Evolutionary conservation across 495 filamentous ascomycete species (phyloP), one percentile per base, ranked within the genome.

Genomic region (Lepraria neglecta): DNA sequence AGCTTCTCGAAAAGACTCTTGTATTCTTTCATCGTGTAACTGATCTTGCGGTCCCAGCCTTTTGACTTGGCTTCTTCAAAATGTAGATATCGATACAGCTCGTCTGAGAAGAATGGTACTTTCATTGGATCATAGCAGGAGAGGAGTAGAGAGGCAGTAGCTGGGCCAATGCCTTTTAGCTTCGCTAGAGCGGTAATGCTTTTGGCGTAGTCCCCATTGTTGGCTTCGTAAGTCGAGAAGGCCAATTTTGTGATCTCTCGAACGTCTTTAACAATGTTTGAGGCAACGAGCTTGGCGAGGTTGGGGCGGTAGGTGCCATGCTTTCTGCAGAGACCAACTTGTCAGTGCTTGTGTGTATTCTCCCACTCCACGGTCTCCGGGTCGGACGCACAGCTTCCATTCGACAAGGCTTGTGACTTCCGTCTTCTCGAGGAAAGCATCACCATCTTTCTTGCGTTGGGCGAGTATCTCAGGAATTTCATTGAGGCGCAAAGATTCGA

Each of bases 101-200:
- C 80, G 58, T 82, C 80, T 2, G 76, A 79, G 67, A 82, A 82
- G 61, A 80, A 80, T 0, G 80, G 79, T 0, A 78, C 65, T 2
- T 59, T 57, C 5, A 58, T 47, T 0, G 74, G 71, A 14, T 73
- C 64, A 19, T 67, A 71, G 17, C 68, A 70, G 9, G 75, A 74
- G 3, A 83, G 71, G 2, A 82, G 58, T 6, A 82, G 73, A 0
- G 74, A 76, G 1, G 80, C 78, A 0, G 79, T 82, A 4, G 80
- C 80, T 0, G 80, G 80, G 6, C 80, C 80, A 43, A 83, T 74
- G 24, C 80, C 80, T 51, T 71, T 73, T 28, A 82, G 62, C 27
- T 64, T 65, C 7, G 64, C 63, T 0, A 78, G 63, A 3, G 51
- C 43, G n/a, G 70, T 70, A 2, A 78, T 40, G 9, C 72, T 67